Conservation (phyloP, 805 yeast species). For the Metschnikowia lochheadii region DNA sequence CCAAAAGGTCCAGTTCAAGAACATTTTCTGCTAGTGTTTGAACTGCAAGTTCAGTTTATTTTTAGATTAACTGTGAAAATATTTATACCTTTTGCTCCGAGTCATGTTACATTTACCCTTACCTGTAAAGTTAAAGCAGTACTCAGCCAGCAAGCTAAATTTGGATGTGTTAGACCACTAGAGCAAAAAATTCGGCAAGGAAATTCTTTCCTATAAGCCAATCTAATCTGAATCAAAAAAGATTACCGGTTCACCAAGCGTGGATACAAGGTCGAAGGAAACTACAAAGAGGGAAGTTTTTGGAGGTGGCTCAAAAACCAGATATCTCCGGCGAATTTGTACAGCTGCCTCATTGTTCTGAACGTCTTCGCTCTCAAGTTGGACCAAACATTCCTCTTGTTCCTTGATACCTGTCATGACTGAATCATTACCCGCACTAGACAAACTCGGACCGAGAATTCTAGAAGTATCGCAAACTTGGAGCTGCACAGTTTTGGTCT, state of each 20-base stretch:
- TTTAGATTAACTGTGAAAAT: too few species aligned
- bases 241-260: neutral
- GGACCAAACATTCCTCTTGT: neutral
- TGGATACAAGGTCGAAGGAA: neutral
- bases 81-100: too few species aligned
- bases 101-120: too few species aligned
- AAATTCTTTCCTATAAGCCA: neutral
- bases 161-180: neutral
- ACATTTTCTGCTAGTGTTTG: too few species aligned
- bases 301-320: neutral
- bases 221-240: neutral
- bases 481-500: neutral
- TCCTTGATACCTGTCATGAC: neutral
- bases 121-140: neutral
- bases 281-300: neutral
- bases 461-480: neutral
- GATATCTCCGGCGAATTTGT: neutral
- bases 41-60: too few species aligned
- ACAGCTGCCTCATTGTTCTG: neutral
- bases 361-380: neutral
- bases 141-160: too few species aligned
- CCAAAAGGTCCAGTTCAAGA: too few species aligned
- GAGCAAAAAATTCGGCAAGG: neutral
- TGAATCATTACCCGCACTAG: neutral
- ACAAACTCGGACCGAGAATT: neutral